These are phyloP conservation scores for Casuarina glauca DNA, from an alignment of 306 rosid genomes.

Conservation along the genomic window DNA sequence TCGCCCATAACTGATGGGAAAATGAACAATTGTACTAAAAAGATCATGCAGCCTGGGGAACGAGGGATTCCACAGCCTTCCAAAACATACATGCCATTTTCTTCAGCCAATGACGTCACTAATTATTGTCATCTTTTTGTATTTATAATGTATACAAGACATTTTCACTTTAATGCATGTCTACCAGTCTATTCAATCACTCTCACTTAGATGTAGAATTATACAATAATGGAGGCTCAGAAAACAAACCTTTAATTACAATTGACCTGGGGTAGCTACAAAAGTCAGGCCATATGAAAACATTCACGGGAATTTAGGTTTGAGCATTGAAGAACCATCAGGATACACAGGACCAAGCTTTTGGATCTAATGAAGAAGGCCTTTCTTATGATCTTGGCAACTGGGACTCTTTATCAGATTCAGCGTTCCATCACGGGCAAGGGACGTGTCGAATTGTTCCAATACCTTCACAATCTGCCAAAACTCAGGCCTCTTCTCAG, in stretches of 20 bases:
- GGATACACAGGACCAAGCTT: slow-evolving; percentile 75
- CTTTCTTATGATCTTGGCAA: slow-evolving; percentile 81
- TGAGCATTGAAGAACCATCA: slow-evolving; percentile 50
- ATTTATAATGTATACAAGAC: slow-evolving; percentile 19
- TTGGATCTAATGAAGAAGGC: slow-evolving; percentile 85
- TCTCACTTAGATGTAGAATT: slow-evolving; percentile 36
- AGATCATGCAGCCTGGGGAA: background rate
- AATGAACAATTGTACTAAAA: background rate
- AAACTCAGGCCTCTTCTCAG: slow-evolving; percentile 86
- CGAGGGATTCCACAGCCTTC: background rate
- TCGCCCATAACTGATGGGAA: background rate
- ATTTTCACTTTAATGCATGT: slow-evolving; percentile 37
- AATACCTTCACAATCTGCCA: slow-evolving; percentile 88
- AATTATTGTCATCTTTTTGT: background rate
- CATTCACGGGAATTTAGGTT: slow-evolving; percentile 76
- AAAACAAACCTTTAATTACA: slow-evolving; percentile 69
- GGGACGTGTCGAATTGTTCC: slow-evolving; percentile 74
- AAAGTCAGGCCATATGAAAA: slow-evolving; percentile 43
- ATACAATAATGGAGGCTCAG: slow-evolving; percentile 37
- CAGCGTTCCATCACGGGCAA: slow-evolving; percentile 68
- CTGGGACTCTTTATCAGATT: slow-evolving; percentile 41
- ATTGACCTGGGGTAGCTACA: slow-evolving; percentile 48
- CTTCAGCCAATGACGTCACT: background rate
- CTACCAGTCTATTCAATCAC: slow-evolving; percentile 39
- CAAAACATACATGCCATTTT: background rate